Conservation (phyloP, 441 rosid genomes). For the Bruguiera hainesii region DNA sequence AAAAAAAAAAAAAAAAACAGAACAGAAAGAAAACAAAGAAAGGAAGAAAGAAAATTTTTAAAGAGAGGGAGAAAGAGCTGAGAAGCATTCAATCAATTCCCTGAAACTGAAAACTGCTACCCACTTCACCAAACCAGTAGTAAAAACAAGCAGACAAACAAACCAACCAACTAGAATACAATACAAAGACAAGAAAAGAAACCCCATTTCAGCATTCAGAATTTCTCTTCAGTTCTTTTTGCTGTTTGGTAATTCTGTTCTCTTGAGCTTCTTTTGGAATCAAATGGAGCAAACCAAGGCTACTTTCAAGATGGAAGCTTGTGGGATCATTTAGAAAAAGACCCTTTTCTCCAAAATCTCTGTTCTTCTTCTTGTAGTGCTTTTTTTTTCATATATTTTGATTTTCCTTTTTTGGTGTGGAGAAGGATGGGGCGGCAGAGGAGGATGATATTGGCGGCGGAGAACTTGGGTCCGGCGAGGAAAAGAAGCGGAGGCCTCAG, state of each 20-base stretch:
- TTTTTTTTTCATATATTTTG: background rate
- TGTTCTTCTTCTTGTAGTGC: background rate
- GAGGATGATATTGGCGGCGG: slow-evolving; percentile 37
- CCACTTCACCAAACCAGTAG: slow-evolving; percentile 8
- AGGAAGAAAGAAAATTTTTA: background rate
- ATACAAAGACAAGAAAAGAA: too few relatives aligned
- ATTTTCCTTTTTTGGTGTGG: background rate
- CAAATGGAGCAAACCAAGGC: slow-evolving; percentile 65
- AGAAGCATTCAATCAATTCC: too few relatives aligned
- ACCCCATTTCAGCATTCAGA: too few relatives aligned
- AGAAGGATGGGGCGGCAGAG: slow-evolving; percentile 47
- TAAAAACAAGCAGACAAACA: background rate
- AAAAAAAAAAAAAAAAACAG: slow-evolving; percentile 12
- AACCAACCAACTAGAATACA: too few relatives aligned
- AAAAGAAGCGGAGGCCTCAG: slow-evolving; percentile 89
- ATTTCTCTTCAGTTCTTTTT: slow-evolving; percentile 9
- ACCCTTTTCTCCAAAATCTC: background rate
- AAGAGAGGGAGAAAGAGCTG: too few relatives aligned
- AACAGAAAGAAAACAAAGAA: slow-evolving; percentile 10
- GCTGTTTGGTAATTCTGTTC: background rate
- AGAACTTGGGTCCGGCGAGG: slow-evolving; percentile 91
- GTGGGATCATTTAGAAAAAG: slow-evolving; percentile 58
- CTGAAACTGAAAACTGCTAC: slow-evolving; percentile 20
- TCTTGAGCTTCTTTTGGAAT: background rate
- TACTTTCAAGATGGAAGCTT: slow-evolving; percentile 67